Evolutionary conservation across 192 early-diverging fungal genomes (phyloP), one percentile per base, ranked within the genome.

Genomic region (Mortierella antarctica): DNA sequence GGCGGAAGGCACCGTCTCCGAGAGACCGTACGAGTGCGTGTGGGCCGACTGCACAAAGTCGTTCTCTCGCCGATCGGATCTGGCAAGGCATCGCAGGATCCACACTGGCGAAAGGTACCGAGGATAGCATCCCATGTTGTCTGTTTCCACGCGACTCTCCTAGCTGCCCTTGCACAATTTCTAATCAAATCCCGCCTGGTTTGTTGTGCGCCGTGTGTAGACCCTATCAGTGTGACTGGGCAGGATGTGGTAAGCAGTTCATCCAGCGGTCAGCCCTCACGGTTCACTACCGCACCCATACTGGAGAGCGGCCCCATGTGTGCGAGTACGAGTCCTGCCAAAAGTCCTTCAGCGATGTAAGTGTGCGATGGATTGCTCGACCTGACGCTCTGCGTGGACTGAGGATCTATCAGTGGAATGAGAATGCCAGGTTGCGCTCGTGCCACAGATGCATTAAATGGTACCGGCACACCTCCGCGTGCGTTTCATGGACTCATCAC

Each of bases 261-360:
- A 92, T 93, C 67, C 93, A 94, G 83, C 88, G 90, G 23, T 93
- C 91, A 20, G 93, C 92, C 54, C 82, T 94, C 46, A 92, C 91
- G 7, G 91, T 94, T 42, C 93, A 94, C 82, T 81, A 88, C 62
- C 89, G 93, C 66, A 92, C 89, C 5, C 92, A 93, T 73, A 90
- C 92, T 46, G 92, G 92, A 50, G 90, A 92, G 70, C 82, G 89
- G 63, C 92, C 92, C 46, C 90, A 92, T 77, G 76, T 82, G 45
- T 92, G 91, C 81, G 85, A 89, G 73, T 87, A 87, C 78, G 81
- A 85, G 62, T 83, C 81, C 49, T 94, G 93, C 71, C 88, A 87
- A 76, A 93, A 93, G 84, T 86, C 86, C 9, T 94, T 94, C 82
- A 91, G 90, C 71, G 91, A 92, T 84, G 86, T 88, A 80, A 64